Evolutionary conservation across 805 yeast species (phyloP), one percentile per base, ranked within the genome.

Genomic region (Schwanniomyces pseudopolymorphus): DNA sequence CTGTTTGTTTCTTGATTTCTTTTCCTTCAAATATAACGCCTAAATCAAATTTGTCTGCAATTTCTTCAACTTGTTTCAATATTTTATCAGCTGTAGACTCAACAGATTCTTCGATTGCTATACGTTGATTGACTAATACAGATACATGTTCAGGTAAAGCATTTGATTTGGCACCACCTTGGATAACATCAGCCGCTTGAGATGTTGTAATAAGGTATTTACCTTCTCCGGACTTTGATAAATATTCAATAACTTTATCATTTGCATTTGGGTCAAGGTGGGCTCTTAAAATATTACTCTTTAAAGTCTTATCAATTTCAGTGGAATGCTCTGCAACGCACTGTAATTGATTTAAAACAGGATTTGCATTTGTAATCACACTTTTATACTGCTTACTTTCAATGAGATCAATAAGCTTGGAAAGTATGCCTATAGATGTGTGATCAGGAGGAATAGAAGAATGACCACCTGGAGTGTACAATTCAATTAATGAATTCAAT

Each of bases 381-480:
- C 74, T 64, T 14, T 64, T 59, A 47, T 63, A 76, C 31, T 58
- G 69, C n/a, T 45, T 45, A 14, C 59, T 63, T 47, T 78, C 81
- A 37, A 76, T 60, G 35, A 52, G 57, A 19, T 57, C 63, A 16
- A 75, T 63, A 46, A 78, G 59, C 46, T 69, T 67, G 3, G 78
- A 66, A 58, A 76, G 59, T 3, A 76, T 63, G 0, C 82, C 81
- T 53, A 77, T 77, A 0, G 74, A 59, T 0, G 81, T 76, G 54
- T 76, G 78, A 17, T 66, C 60, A 14, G 78, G 80, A 4, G 82
- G 81, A 16, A 76, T 60, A 0, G 78, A 72, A 0, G 80, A 75
- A 56, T 77, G 82, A 0, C 81, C 81, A 20, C 81, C 82, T 4
- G 75, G 77, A 5, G 78, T 70, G 39, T 54, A 66, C 31, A 77